phyloP scores from a whole-genome alignment of 2,329 filamentous ascomycete species.

The Colletotrichum endophyticum region DNA sequence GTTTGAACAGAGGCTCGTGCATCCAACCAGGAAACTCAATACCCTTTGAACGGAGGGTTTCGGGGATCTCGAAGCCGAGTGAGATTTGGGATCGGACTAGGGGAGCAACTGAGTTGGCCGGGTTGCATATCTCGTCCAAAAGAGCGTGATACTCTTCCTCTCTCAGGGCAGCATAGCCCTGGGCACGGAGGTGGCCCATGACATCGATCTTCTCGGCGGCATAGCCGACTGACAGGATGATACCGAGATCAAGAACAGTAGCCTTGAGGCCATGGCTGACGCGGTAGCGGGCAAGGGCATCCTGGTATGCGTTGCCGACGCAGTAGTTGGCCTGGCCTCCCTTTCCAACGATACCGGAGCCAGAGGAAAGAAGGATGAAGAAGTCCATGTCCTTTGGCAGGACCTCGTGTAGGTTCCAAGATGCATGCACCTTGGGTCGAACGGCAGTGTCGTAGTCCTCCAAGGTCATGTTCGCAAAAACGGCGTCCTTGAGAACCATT shows the following conservation, averaged over 20 bases:
- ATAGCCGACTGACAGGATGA: conserved; percentile 50
- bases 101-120: neutral
- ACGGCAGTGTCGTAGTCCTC: conserved; percentile 32
- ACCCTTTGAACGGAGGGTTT: neutral
- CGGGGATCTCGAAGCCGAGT: neutral
- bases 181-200: neutral
- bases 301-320: conserved; percentile 46
- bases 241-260: conserved; percentile 56
- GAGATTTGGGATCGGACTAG: neutral
- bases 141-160: neutral
- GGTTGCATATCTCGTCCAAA: neutral
- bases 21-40: neutral
- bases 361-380: conserved; percentile 37
- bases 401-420: conserved; percentile 30
- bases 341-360: conserved; percentile 28
- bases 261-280: conserved; percentile 42
- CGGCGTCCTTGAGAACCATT: conserved; percentile 42
- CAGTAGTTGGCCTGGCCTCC: conserved; percentile 46
- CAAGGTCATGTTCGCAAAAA: conserved; percentile 37
- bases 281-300: conserved; percentile 45
- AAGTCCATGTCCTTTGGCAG: conserved; percentile 36
- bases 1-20: neutral
- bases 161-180: neutral
- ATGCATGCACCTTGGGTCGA: conserved; percentile 37
- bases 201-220: neutral